phyloP scores from a whole-genome alignment of 1,284 basidiomycete genomes.

The Leccinum pallidistipes region DNA sequence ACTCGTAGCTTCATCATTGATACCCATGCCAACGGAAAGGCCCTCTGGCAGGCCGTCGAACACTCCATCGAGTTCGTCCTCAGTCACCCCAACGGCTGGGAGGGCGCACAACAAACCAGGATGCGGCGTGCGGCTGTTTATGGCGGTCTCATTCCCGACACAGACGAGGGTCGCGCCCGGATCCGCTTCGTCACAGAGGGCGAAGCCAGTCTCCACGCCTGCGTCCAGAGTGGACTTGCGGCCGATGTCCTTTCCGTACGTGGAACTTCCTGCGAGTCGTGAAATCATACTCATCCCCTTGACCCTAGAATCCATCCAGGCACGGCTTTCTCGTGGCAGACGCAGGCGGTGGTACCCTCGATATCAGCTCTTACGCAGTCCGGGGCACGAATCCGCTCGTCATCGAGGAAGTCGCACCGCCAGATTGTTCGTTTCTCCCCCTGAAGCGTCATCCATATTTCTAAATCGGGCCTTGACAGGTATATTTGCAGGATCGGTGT shows the following conservation, averaged over 20 bases:
- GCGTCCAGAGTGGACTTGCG: slow-evolving; percentile 71
- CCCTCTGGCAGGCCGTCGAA: slow-evolving; percentile 66
- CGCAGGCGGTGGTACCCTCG: slow-evolving; percentile 77
- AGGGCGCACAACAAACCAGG: slow-evolving; percentile 74
- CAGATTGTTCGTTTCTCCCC: slow-evolving; percentile 59
- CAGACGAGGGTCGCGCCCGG: slow-evolving; percentile 64
- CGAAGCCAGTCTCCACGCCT: slow-evolving; percentile 77
- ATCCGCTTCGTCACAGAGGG: slow-evolving; percentile 80
- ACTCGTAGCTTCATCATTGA: slow-evolving; percentile 72
- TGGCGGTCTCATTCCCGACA: slow-evolving; percentile 68
- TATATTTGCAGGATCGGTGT: slow-evolving; percentile 79
- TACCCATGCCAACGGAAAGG: slow-evolving; percentile 67
- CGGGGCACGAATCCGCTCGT: slow-evolving; percentile 63
- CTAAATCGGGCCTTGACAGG: slow-evolving; percentile 40
- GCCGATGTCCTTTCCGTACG: slow-evolving; percentile 69
- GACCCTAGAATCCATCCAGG: slow-evolving; percentile 57
- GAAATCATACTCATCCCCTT: slow-evolving; percentile 5
- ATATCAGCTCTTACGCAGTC: slow-evolving; percentile 76
- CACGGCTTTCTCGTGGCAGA: slow-evolving; percentile 77
- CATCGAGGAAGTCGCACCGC: slow-evolving; percentile 78
- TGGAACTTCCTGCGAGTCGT: slow-evolving; percentile 7
- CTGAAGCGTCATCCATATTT: neutral
- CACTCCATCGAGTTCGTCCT: slow-evolving; percentile 64
- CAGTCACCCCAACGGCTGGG: slow-evolving; percentile 81
- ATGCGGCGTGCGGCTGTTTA: slow-evolving; percentile 70